Conservation (phyloP, 139 green algal genomes). For the Auxenochlorella protothecoides region DNA sequence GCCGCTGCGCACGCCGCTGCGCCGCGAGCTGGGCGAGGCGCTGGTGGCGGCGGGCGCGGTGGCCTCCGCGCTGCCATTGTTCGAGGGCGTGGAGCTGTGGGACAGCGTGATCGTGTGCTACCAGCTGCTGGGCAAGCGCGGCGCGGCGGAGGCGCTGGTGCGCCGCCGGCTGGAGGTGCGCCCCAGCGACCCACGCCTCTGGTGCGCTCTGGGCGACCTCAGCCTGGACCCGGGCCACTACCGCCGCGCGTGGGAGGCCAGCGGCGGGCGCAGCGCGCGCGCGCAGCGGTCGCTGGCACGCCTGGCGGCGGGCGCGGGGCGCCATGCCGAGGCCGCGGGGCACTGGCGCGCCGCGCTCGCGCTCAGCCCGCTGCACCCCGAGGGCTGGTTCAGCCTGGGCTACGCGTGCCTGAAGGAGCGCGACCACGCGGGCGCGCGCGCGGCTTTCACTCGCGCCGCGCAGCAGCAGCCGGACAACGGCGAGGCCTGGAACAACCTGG, state of each 20-base stretch:
- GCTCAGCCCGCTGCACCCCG: constrained; percentile 72
- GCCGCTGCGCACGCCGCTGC: constrained; percentile 37
- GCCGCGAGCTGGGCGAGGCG: constrained; percentile 71
- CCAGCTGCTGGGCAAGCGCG: constrained; percentile 69
- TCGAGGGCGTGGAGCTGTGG: constrained; percentile 83
- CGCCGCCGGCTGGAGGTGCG: constrained; percentile 45
- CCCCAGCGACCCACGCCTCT: constrained; percentile 68
- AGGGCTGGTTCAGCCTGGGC: constrained; percentile 84
- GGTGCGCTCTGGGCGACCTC: constrained; percentile 85
- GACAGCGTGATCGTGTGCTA: constrained; percentile 82
- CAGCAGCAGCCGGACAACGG: constrained; percentile 77
- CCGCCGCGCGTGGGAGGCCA: constrained; percentile 64
- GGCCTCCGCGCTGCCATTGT: constrained; percentile 56
- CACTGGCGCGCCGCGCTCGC: constrained; percentile 68
- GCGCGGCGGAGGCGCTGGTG: constrained; percentile 56
- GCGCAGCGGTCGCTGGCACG: constrained; percentile 64
- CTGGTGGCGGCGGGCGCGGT: constrained; percentile 73
- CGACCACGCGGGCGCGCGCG: constrained; percentile 15
- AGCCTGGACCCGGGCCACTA: constrained; percentile 58
- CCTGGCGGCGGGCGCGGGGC: constrained; percentile 13
- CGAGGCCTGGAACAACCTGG: constrained; percentile 93
- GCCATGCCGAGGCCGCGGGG: constrained; percentile 38
- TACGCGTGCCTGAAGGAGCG: constrained; percentile 59
- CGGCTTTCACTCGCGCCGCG: constrained; percentile 62
- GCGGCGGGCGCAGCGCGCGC: constrained; percentile 43